Evolutionary conservation across 2,329 filamentous ascomycete genomes (phyloP), one percentile per base, ranked within the genome.

Genomic region (Penicillium sclerotigenum): DNA sequence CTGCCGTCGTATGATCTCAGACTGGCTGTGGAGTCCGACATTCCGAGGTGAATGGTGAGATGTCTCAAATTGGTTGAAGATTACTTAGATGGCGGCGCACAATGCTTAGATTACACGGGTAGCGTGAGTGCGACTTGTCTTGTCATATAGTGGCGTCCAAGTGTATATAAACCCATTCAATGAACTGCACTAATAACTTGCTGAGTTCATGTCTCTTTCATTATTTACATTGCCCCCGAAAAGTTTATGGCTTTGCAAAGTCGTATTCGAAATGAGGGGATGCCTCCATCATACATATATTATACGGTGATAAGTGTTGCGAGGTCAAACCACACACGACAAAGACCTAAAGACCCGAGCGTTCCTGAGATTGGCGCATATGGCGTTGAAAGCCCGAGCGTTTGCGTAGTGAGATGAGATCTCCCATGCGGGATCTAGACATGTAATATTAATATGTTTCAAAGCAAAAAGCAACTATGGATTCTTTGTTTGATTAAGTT

Each of bases 1-100:
- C 51, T 62, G 20, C 65, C 61, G 36, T 57, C 40, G 34, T 53
- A 57, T 22, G 36, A 29, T 20, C 14, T 10, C 22, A 26, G 29
- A 4, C 16, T 33, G 28, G 42, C 18, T 26, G 16, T 7, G 38
- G 11, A 16, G 10, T 41, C 18, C 34, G 36, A 28, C 13, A 48
- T 40, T 4, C 26, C 8, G 34, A 28, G 20, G 5, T 24, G 5
- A 10, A 33, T 20, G 22, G n/a, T 29, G 16, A 24, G 14, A 4
- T 16, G 18, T 16, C 42, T n/a, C 8, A 3, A n/a, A 26, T 34
- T 10, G 10, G 22, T 28, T 13, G 29, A 42, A 13, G 13, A 16
- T 42, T 3, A 4, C 20, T 9, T n/a, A 22, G 22, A 45, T 29
- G 16, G 13, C 28, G 33, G 14, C 5, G 14, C 28, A n/a, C 14